Conservation (phyloP, 495 filamentous ascomycete genomes). For the Penicillium maclennaniae region DNA sequence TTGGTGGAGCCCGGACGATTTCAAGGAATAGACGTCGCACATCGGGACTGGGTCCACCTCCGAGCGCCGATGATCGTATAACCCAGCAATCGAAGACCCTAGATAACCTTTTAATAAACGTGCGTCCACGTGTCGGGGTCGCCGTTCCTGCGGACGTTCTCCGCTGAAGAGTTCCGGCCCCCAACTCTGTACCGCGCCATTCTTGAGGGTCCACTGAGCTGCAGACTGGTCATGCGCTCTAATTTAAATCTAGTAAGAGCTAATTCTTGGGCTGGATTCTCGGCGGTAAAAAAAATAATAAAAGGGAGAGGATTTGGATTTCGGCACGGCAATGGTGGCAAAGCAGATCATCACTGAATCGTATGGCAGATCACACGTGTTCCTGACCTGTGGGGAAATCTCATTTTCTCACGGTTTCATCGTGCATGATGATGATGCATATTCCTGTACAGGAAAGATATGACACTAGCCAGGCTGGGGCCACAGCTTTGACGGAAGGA, state of each 20-base stretch:
- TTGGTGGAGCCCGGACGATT: not conserved
- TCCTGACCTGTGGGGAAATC: not conserved
- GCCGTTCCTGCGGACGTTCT: not conserved
- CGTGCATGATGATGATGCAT: not conserved
- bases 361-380: not conserved
- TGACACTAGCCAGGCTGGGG: constrained; percentile 1
- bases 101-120: not conserved
- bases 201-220: not conserved
- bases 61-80: not conserved
- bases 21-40: not conserved
- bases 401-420: not conserved
- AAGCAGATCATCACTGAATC: not conserved
- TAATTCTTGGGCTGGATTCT: not conserved
- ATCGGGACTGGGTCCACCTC: not conserved
- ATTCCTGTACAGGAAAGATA: too few relatives aligned
- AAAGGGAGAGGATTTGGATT: too few relatives aligned
- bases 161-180: not conserved
- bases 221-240: not conserved
- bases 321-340: not conserved
- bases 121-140: not conserved
- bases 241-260: not conserved
- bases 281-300: not conserved
- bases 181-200: not conserved
- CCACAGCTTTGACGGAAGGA: not conserved
- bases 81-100: not conserved